Evolutionary conservation across 176 grass and related monocot species (phyloP).

Genomic region (Zoysia japonica): DNA sequence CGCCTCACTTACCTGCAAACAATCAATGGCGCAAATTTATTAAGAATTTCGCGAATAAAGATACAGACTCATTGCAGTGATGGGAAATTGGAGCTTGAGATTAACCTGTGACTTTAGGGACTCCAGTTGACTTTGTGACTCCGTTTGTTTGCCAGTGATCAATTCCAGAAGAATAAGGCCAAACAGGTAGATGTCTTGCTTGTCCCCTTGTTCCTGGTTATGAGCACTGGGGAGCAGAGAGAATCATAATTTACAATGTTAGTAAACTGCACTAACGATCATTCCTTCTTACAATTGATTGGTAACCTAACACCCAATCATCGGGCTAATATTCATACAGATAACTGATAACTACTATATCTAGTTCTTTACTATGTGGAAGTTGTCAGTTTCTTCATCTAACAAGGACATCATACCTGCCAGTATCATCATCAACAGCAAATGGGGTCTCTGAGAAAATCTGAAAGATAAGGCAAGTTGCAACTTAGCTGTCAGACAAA

Average conservation of each 20-base stretch:
- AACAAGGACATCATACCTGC: slow-evolving; percentile 62
- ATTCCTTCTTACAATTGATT: slow-evolving; percentile 9
- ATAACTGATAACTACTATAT: slow-evolving; percentile 5
- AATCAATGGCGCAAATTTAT: not conserved
- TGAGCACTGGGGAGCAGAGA: slow-evolving; percentile 35
- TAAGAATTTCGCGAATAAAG: not conserved
- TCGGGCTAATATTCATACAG: slow-evolving; percentile 1
- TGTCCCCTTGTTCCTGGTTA: slow-evolving; percentile 53
- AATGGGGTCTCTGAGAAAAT: slow-evolving; percentile 65
- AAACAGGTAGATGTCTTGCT: slow-evolving; percentile 80
- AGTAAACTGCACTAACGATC: not conserved
- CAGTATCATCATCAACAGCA: slow-evolving; percentile 36
- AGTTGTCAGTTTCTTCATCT: slow-evolving; percentile 28
- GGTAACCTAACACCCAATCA: slow-evolving; percentile 27
- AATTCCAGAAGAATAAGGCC: slow-evolving; percentile 89
- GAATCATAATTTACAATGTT: slow-evolving; percentile 8
- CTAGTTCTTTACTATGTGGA: slow-evolving; percentile 19
- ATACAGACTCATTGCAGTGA: not conserved
- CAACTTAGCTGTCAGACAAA: slow-evolving; percentile 35
- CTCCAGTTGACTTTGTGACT: slow-evolving; percentile 54
- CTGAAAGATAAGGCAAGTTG: slow-evolving; percentile 51
- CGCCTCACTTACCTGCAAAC: slow-evolving; percentile 51
- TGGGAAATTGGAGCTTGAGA: slow-evolving; percentile 23
- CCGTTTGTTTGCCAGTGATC: slow-evolving; percentile 69
- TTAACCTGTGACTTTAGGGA: slow-evolving; percentile 62